These are phyloP conservation scores for Salix caprea DNA, from an alignment of 345 rosid species.

Conservation along the genomic window DNA sequence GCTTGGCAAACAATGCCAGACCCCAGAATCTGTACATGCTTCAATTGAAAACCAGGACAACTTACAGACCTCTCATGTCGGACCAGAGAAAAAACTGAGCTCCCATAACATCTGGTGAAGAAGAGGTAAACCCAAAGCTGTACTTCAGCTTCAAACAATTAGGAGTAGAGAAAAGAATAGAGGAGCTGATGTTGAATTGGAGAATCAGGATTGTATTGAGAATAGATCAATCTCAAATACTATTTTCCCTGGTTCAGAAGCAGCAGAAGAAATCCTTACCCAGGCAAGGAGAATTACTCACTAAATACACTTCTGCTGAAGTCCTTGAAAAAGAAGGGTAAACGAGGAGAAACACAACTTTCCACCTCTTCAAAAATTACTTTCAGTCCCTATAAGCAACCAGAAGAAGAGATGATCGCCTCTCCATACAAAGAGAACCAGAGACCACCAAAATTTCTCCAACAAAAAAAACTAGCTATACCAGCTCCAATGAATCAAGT, in stretches of 20 bases:
- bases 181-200: slow-evolving; percentile 30
- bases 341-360: slow-evolving; percentile 33
- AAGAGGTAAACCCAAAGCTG: slow-evolving; percentile 62
- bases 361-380: slow-evolving; percentile 30
- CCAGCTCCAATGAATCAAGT: slow-evolving; percentile 21
- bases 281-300: slow-evolving; percentile 80
- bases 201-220: slow-evolving; percentile 23
- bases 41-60: slow-evolving; percentile 33
- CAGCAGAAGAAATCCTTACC: slow-evolving; percentile 55
- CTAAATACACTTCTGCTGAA: slow-evolving; percentile 49
- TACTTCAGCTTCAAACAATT: slow-evolving; percentile 55
- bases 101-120: slow-evolving; percentile 59
- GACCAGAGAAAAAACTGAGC: slow-evolving; percentile 31
- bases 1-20: slow-evolving; percentile 10
- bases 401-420: slow-evolving; percentile 29
- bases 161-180: slow-evolving; percentile 36
- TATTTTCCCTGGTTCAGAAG: slow-evolving; percentile 32
- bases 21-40: slow-evolving; percentile 27
- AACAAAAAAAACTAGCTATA: slow-evolving; percentile 28
- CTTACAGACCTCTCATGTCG: slow-evolving; percentile 24
- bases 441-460: slow-evolving; percentile 31
- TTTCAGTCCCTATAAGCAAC: slow-evolving; percentile 24
- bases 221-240: slow-evolving; percentile 23
- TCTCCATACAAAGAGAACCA: slow-evolving; percentile 49
- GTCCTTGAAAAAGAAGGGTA: slow-evolving; percentile 43